phyloP scores from a whole-genome alignment of 2,329 filamentous ascomycete species.

The Ramichloridium luteum region DNA sequence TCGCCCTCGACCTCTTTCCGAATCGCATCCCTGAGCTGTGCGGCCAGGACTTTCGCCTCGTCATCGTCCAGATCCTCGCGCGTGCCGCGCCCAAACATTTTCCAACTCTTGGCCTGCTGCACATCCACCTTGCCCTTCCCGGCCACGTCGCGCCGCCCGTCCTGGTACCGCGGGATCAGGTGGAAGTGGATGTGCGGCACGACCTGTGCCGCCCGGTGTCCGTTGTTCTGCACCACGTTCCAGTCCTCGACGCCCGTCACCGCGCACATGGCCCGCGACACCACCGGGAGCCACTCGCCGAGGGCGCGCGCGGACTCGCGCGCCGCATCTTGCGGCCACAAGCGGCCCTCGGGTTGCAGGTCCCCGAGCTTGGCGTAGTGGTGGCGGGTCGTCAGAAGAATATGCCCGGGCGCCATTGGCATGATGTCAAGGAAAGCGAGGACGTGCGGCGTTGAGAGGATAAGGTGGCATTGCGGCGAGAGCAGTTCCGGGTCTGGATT shows the following conservation, averaged over 20 bases:
- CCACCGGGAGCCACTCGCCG: conserved; percentile 50
- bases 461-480: conserved; percentile 39
- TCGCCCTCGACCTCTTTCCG: conserved; percentile 9
- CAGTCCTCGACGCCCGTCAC: conserved; percentile 68
- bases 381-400: conserved; percentile 65
- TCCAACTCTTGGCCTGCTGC: conserved; percentile 49
- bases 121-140: conserved; percentile 36
- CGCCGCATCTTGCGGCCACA: conserved; percentile 12
- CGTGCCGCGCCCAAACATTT: conserved; percentile 67
- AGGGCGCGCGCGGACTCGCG: conserved; percentile 17
- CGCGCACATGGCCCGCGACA: conserved; percentile 58
- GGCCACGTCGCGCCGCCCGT: conserved; percentile 42
- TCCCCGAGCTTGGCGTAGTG: conserved; percentile 72
- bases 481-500: conserved; percentile 24
- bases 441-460: conserved; percentile 65
- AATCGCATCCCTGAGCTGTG: conserved; percentile 31
- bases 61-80: conserved; percentile 66
- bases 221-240: conserved; percentile 96
- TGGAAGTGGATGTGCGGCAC: conserved; percentile 93
- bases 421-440: conserved; percentile 90
- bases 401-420: conserved; percentile 70
- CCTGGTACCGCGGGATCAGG: conserved; percentile 62
- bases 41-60: conserved; percentile 51
- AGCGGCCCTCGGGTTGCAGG: conserved; percentile 30
- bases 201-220: conserved; percentile 77